Conservation (phyloP, 1,284 basidiomycete species). For the Tremellales sp. region DNA sequence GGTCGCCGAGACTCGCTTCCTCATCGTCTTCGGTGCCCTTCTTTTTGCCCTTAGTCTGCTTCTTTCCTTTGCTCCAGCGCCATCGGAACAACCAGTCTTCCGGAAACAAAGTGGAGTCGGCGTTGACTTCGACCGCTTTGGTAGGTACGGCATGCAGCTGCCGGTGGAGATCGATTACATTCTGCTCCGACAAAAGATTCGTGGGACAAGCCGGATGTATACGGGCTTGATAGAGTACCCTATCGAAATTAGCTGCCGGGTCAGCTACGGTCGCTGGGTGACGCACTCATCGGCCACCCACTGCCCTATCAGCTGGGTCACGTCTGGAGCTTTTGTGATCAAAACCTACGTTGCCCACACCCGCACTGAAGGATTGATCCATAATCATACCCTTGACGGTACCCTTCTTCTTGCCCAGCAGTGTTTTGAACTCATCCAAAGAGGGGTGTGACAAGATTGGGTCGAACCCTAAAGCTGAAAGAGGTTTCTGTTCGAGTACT, state of each 20-base stretch:
- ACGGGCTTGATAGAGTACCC: slow-evolving; percentile 71
- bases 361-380: slow-evolving; percentile 75
- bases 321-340: not conserved
- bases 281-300: slow-evolving; percentile 66
- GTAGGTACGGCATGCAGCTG: slow-evolving; percentile 60
- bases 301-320: slow-evolving; percentile 5
- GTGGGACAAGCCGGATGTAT: slow-evolving; percentile 72
- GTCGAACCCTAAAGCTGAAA: slow-evolving; percentile 70
- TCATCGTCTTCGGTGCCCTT: slow-evolving; percentile 12
- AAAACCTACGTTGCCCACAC: slow-evolving; percentile 63
- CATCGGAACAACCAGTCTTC: slow-evolving; percentile 49
- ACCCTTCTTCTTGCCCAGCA: slow-evolving; percentile 59
- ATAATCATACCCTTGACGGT: slow-evolving; percentile 75
- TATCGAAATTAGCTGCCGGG: slow-evolving; percentile 33
- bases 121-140: slow-evolving; percentile 66
- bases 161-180: slow-evolving; percentile 57
- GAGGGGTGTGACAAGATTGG: slow-evolving; percentile 69
- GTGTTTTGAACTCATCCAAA: slow-evolving; percentile 56
- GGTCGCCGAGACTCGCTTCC: slow-evolving; percentile 8
- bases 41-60: slow-evolving; percentile 46
- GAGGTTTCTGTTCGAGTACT: slow-evolving; percentile 59
- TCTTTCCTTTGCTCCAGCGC: slow-evolving; percentile 68
- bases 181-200: slow-evolving; percentile 55
- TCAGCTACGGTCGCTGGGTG: not conserved
- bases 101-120: slow-evolving; percentile 68